Base-by-base conservation (phyloP, 2,329 filamentous ascomycete genomes). In the Lithohypha guttulata region DNA sequence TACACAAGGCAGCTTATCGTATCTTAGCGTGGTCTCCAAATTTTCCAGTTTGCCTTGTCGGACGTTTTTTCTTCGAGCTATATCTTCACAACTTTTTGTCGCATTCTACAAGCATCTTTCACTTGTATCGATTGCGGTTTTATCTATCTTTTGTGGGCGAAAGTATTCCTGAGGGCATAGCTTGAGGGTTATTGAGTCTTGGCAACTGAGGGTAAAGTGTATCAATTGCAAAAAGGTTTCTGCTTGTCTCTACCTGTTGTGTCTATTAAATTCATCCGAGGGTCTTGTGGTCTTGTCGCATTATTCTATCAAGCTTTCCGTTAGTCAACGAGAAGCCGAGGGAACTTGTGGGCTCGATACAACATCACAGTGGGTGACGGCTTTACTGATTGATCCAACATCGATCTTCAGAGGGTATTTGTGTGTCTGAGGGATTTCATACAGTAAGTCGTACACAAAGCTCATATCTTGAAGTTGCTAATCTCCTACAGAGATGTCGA, bases 111-210 rank as follows among this genome's bases (percentile, higher is more conserved):
- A 23, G 34, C 10, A 26, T 23, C 41, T 22, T 41, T 44, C 37
- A 22, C 49, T 47, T 42, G 54, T 41, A 43, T 47, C 42, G 41
- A 29, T 47, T 51, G 45, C 13, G 30, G 14, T 30, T 39, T 15
- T 39, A 31, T 34, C 41, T 34, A 17, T 43, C 4, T 30, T 57
- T 57, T 60, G 61, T 62, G 60, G 61, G 61, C 59, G 62, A 62
- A 56, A 47, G 59, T 54, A 58, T 49, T 53, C 59, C 57, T 57
- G 59, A 61, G 58, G 58, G 55, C 34, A 55, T 51, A 56, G 23
- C 14, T 27, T 39, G 39, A 35, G 39, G 39, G 39, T 34, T 17
- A 22, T 30, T 34, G 17, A 31, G 31, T 19, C 22, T 30, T 32
- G 22, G 27, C 25, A 37, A 35, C 14, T 25, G 21, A 14, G 21